Base-by-base conservation (phyloP, 257 asterid species). In the Anisodus tanguticus region DNA sequence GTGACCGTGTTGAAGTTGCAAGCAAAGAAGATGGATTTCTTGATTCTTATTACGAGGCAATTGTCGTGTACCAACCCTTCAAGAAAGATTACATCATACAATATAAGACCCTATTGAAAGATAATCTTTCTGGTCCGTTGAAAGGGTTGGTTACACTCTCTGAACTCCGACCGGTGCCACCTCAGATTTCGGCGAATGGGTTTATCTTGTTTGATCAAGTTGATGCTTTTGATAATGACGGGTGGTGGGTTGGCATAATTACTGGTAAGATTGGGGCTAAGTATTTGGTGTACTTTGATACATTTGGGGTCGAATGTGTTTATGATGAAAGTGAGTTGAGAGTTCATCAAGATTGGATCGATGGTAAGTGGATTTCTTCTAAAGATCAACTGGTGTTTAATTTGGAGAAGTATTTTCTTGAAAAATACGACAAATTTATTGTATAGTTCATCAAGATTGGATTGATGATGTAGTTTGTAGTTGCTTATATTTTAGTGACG, bases 211-310 rank as follows among this genome's bases (percentile, higher is more conserved):
- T 70, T 71, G 89, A 89, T 6, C 55, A 59, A 26, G 90, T 84
- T 10, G 92, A 89, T 67, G 92, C 72, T 8, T 89, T 80, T 39
- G 89, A 85, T 49, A 63, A 89, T 54, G 90, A 85, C 4, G 92
- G 92, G 8, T 89, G 92, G 92, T 89, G 92, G 92, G 85, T 71
- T 54, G 92, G 92, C 31, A 71, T 64, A 82, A 79, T 90, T 9
- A 22, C 8, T 22, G 79, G 68, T 2, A 84, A 62, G 22, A 53
- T 53, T 12, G 58, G 58, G 3, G 4, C 16, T 3, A 53, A 54
- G 16, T 12, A 54, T 6, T 11, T 10, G 10, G 58, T 54, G 12
- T 54, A 9, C 16, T 10, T 54, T 10, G 59, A 12, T 10, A 54
- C 5, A 1, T 54, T 11, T 54, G 59, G 16, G 59, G 59, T 54